Percentiles rank a stretch among this genome's conserved stretches.
phyloP scores from a whole-genome alignment of 1,284 basidiomycete genomes.

The Ustilago tritici region DNA sequence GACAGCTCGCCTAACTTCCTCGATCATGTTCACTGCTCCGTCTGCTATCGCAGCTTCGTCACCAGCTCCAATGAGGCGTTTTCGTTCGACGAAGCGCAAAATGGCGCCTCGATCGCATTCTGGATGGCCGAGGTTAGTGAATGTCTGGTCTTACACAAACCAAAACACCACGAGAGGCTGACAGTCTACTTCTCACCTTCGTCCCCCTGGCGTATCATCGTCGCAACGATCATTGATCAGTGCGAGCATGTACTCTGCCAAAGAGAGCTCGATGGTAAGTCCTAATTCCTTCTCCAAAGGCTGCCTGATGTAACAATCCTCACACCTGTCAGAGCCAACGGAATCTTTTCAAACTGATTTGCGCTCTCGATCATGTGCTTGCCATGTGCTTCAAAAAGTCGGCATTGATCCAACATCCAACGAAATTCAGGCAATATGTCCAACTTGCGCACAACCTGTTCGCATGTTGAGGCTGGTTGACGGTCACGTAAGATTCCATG shows the following conservation, averaged over 20 bases:
- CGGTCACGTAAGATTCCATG: constrained; percentile 14
- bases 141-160: neutral
- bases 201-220: neutral
- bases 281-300: neutral
- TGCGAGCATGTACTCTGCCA: constrained; percentile 44
- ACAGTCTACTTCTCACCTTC: neutral
- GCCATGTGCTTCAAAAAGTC: neutral
- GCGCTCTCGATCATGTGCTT: too few species aligned
- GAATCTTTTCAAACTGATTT: neutral
- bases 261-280: constrained; percentile 28
- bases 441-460: constrained; percentile 5
- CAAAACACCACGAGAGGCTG: neutral
- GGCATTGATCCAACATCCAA: neutral
- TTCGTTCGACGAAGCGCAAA: neutral
- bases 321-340: neutral
- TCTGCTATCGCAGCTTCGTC: constrained; percentile 23
- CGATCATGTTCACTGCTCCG: constrained; percentile 38
- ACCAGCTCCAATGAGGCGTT: neutral
- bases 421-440: constrained; percentile 18
- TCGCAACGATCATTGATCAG: constrained; percentile 7
- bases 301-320: neutral
- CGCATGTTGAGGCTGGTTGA: constrained; percentile 19
- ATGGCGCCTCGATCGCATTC: constrained; percentile 8
- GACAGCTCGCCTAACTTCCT: constrained; percentile 13
- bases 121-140: constrained; percentile 45